Evolutionary conservation across 164 flowering plant genomes (phyloP), one percentile per base, ranked within the genome.

Genomic region (Aristolochia contorta): DNA sequence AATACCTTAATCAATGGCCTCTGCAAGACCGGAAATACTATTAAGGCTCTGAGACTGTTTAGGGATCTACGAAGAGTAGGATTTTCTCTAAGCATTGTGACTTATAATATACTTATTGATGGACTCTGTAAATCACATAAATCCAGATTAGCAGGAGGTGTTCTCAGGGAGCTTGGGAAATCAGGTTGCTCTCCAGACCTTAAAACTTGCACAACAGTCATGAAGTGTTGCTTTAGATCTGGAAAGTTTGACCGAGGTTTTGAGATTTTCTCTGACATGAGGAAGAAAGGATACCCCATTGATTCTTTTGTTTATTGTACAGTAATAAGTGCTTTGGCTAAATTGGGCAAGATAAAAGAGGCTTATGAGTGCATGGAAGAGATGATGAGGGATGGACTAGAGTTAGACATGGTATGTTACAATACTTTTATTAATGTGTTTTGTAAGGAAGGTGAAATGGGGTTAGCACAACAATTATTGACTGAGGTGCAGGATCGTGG

Each of bases 1-100:
- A 90, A 90, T 64, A 90, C 72, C 13, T 62, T 90, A 80, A 72
- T 90, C 53, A 82, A 84, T 69, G 97, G 96, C 8, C 84, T 93
- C 21, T 88, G 83, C 66, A 83, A 75, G 71, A 78, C 79, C 54
- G 89, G 91, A 12, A 78, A 75, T 75, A 41, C 60, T 2, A 47
- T 55, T 37, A 65, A 82, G 71, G 97, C 95, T 9, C 67, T 87
- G 33, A 77, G 64, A 75, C 69, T 87, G n/a, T 88, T 85, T 59
- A 77, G 88, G 71, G 71, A 75, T 52, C 62, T 82, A 23, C 74
- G 82, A 59, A 72, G 75, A 2, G 73, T 61, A 61, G 90, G 92
- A 7, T 77, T 81, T 69, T 53, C 67, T 54, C 87, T 86, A 0
- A 54, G 76, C 43, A 19, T 86, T 37, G 68, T 75, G 21, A 89